Conservation (phyloP, 768 basidiomycete species). For the Pleurotus tuoliensis region DNA sequence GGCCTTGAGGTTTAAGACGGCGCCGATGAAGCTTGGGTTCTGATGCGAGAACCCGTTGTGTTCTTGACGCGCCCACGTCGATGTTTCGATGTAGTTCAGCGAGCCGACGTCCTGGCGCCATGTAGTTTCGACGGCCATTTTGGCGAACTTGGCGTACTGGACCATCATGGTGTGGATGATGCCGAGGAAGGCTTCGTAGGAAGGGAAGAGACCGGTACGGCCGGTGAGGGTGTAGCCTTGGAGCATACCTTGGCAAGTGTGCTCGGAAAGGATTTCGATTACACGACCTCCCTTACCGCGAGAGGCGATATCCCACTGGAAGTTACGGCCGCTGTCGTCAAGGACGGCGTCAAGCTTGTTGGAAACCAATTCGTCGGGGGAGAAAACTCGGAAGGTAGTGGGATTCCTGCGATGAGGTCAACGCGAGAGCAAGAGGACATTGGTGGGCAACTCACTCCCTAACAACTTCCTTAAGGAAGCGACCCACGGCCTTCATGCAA, state of each 20-base stretch:
- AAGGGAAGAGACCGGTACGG: conserved; percentile 80
- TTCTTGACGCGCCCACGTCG: conserved; percentile 81
- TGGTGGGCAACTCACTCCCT: conserved; percentile 34
- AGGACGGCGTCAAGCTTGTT: conserved; percentile 87
- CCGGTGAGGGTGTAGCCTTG: conserved; percentile 93
- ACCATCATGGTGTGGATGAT: conserved; percentile 90
- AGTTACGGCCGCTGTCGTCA: conserved; percentile 62
- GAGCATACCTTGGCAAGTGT: conserved; percentile 86
- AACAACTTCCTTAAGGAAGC: conserved; percentile 53
- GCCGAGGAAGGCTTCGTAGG: conserved; percentile 89
- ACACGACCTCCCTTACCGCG: conserved; percentile 76
- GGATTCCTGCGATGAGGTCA: conserved; percentile 52
- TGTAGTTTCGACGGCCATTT: conserved; percentile 65
- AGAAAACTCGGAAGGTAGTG: conserved; percentile 80
- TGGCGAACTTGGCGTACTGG: conserved; percentile 84
- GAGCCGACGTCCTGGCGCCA: conserved; percentile 74
- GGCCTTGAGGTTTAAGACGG: conserved; percentile 77
- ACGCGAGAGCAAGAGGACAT: neutral
- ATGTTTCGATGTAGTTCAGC: conserved; percentile 85
- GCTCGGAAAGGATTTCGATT: conserved; percentile 85
- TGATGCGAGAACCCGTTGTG: conserved; percentile 89
- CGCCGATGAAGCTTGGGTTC: conserved; percentile 81
- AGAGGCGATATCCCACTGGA: conserved; percentile 78
- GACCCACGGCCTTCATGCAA: conserved; percentile 72
- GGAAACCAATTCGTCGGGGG: conserved; percentile 82